Conservation (phyloP, 257 asterid species). For the Coffea canephora region DNA sequence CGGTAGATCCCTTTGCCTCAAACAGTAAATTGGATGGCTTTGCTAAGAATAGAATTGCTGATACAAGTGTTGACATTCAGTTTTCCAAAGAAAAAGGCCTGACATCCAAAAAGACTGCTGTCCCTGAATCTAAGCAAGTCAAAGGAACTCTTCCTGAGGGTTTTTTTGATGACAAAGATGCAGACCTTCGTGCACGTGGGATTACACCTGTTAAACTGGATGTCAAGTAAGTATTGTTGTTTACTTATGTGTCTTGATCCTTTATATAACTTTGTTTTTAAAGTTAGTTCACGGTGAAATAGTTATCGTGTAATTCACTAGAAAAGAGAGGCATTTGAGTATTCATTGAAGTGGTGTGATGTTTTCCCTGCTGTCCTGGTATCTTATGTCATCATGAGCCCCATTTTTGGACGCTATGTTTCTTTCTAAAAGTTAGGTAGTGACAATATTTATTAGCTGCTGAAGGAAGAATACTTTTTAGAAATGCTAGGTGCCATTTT, state of each 20-base stretch:
- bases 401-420: background rate
- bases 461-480: background rate
- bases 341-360: background rate
- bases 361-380: background rate
- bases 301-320: background rate
- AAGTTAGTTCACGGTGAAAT: slow-evolving; percentile 5
- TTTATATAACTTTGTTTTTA: background rate
- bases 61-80: slow-evolving; percentile 26
- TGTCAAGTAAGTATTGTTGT: slow-evolving; percentile 60
- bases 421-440: background rate
- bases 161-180: slow-evolving; percentile 87
- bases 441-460: background rate
- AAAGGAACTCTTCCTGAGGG: slow-evolving; percentile 86
- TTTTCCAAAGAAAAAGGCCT: slow-evolving; percentile 35
- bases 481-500: background rate
- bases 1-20: slow-evolving; percentile 29
- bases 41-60: slow-evolving; percentile 20
- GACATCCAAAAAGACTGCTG: slow-evolving; percentile 34
- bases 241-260: slow-evolving; percentile 9
- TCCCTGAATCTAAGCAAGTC: slow-evolving; percentile 53
- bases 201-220: slow-evolving; percentile 85
- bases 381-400: background rate
- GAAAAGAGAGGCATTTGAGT: background rate
- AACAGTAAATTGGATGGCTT: slow-evolving; percentile 33
- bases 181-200: slow-evolving; percentile 94